These are phyloP conservation scores for Fraxinus sp. DNA, from an alignment of 305 asterid genomes.

Conservation along the genomic window DNA sequence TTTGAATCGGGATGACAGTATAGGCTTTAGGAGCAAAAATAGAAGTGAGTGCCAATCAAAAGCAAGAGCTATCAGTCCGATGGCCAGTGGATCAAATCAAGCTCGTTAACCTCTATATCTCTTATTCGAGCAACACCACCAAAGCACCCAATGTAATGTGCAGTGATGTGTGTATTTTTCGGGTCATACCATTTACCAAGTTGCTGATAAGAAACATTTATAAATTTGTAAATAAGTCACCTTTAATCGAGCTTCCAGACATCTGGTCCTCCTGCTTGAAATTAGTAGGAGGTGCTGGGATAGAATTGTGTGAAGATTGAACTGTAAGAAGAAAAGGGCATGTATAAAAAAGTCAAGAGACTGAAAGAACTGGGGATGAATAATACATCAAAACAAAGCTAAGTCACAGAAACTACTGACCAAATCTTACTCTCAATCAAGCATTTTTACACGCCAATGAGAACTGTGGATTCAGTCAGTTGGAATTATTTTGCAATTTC, in stretches of 20 bases:
- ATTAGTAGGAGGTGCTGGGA: constrained; percentile 73
- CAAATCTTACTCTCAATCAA: neutral
- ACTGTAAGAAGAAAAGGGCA: constrained; percentile 40
- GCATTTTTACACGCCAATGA: neutral
- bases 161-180: neutral
- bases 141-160: neutral
- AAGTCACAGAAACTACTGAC: neutral
- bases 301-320: constrained; percentile 69
- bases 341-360: constrained; percentile 13
- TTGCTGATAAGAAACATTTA: neutral
- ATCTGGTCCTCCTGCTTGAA: constrained; percentile 75
- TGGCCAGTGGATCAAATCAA: constrained; percentile 10
- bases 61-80: neutral
- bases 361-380: neutral
- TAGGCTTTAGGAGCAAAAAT: neutral
- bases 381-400: neutral
- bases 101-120: neutral
- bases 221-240: constrained; percentile 33
- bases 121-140: constrained; percentile 6
- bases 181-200: constrained; percentile 5
- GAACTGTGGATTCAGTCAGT: neutral
- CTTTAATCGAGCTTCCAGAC: constrained; percentile 82
- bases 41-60: neutral
- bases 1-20: neutral
- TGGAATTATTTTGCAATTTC: neutral